Conservation (phyloP, 1,284 basidiomycete species). For the Ganoderma meredithae region DNA sequence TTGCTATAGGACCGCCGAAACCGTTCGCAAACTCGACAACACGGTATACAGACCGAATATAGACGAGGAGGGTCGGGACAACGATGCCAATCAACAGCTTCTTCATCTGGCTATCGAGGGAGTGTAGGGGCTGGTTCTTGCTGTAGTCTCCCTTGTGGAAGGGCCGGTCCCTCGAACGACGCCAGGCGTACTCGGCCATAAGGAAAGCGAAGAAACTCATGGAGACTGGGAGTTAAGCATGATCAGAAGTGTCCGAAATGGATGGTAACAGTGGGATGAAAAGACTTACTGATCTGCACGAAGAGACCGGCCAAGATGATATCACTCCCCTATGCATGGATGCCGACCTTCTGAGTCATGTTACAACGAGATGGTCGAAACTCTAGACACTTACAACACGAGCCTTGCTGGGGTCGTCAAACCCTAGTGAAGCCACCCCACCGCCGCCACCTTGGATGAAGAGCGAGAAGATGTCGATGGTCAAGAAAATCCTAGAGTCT, state of each 20-base stretch:
- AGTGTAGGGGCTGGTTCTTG: not conserved
- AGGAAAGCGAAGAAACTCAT: constrained; percentile 27
- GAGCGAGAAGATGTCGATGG: constrained; percentile 58
- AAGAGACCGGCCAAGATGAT: constrained; percentile 64
- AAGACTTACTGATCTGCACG: constrained; percentile 45
- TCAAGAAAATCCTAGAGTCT: constrained; percentile 60
- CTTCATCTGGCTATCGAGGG: constrained; percentile 24
- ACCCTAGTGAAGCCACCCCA: constrained; percentile 52
- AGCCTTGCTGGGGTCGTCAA: constrained; percentile 23
- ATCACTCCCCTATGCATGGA: constrained; percentile 43
- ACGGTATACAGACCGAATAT: constrained; percentile 31
- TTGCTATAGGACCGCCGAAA: constrained; percentile 56
- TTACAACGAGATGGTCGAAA: not conserved
- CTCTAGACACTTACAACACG: constrained; percentile 16
- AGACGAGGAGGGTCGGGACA: constrained; percentile 23
- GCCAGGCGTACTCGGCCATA: constrained; percentile 27
- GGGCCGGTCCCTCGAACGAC: constrained; percentile 21
- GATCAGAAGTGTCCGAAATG: not conserved
- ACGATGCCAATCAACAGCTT: constrained; percentile 26
- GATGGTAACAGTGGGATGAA: not conserved
- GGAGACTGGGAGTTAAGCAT: constrained; percentile 8
- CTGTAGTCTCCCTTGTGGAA: constrained; percentile 17
- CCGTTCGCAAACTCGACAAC: constrained; percentile 54
- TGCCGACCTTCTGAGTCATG: not conserved
- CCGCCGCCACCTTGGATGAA: constrained; percentile 63